Evolutionary conservation across 805 yeast species (phyloP), one percentile per base, ranked within the genome.

Genomic region (Starmerella floris): DNA sequence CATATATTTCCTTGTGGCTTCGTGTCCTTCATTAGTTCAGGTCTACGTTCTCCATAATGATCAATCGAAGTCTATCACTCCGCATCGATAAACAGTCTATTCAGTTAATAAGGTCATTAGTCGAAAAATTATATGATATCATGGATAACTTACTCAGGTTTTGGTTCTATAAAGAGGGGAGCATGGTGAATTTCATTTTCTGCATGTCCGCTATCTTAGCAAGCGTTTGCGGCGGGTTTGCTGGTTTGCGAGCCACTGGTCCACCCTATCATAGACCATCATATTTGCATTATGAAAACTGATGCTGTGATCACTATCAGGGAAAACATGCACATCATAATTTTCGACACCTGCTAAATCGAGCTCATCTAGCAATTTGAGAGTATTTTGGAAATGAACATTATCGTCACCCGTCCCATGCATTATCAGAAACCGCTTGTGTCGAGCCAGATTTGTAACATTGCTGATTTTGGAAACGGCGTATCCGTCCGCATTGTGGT

Each of bases 331-430:
- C 64, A 85, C 68, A 55, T 91, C 98, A 56, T 77, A 91, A 62
- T 91, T 91, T 56, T 83, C 93, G n/a, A 85, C 73, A 2, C 70
- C 72, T n/a, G 67, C 72, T 42, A 77, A 54, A 54, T 87, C 79
- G 42, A 88, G 67, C 51, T 72, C 64, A 62, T 91, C 97, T 36
- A 91, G 57, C 30, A 91, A 65, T 58, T 77, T 76, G 46, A 84
- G 67, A 35, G 88, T 73, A 63, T 91, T 83, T 59, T 91, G 98
- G 62, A 87, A 74, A 62, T 91, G 97, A 36, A 91, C 98, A 54
- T 91, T 91, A 61, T 91, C 98, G 62, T 91, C 98, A 4, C 95
- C 95, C 0, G 95, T 78, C 1, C 98, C 98, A 57, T 88, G 98
- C 83, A 88, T 83, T 30, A 91, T 58, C 47, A 91, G 62, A 56